Evolutionary conservation across 108 stramenopile genomes (phyloP), one percentile per base, ranked within the genome.

Genomic region (Nitzschia palea): DNA sequence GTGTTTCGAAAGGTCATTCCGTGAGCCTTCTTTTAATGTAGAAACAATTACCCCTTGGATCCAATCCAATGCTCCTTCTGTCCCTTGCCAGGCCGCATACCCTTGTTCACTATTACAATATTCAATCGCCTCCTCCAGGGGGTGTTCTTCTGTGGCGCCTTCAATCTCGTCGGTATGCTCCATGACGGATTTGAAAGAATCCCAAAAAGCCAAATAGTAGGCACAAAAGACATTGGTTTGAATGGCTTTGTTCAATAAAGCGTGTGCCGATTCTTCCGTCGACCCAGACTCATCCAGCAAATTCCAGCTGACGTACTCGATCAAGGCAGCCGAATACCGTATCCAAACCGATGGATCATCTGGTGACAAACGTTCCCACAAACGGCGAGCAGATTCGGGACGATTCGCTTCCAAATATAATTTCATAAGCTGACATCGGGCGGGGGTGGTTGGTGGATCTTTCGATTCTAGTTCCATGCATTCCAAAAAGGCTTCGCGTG

Each of bases 61-160:
- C 89, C 89, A 94, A 9, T 85, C 85, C 55, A 87, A 54, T 28
- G 87, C 87, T 9, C 89, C 92, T 23, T 91, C 91, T 8, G 88
- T 90, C 27, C 72, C 85, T 43, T 55, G 20, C 91, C 95, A 93
- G 29, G 74, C 61, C 6, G 71, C 86, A 65, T 82, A 63, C 0
- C 59, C 59, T 37, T 83, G 82, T 45, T 80, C 78, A 25, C 74
- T 71, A 34, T 83, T 79, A 50, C 84, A 86, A 68, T 93, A 93
- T 69, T 95, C 95, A 68, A 95, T 89, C 23, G 88, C 89, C 73
- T 86, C 81, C 61, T 89, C 88, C 62, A 96, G 67, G 23, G 86
- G 60, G 31, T 54, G 50, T 44, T 40, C 58, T 34, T 83, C 86
- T n/a, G 73, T 73, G 8, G 77, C 75, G 57, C 88, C 91, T 61